Percentiles rank a stretch among this genome's conserved stretches.
Conservation (phyloP, 2,329 filamentous ascomycete genomes). For the Thielaviopsis euricoi region DNA sequence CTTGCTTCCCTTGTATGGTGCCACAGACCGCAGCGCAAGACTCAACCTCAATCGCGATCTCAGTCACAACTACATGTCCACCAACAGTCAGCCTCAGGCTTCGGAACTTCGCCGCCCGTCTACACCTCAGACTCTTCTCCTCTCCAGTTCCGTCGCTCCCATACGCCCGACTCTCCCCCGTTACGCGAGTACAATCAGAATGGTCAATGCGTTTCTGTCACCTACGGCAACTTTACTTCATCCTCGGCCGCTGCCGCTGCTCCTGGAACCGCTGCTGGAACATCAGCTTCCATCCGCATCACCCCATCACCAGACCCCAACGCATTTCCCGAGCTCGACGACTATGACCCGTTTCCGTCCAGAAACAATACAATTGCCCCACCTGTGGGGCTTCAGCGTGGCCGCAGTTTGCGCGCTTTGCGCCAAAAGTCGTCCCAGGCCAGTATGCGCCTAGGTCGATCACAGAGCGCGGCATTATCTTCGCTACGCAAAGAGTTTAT, state of each 20-base stretch:
- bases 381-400: not conserved
- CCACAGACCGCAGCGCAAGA: conserved; percentile 6
- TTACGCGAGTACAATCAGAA: not conserved
- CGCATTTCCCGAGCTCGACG: conserved; percentile 1
- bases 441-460: not conserved
- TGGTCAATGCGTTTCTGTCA: not conserved
- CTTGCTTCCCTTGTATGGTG: conserved; percentile 7
- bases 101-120: not conserved
- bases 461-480: conserved; percentile 3
- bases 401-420: not conserved
- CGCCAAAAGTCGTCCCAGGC: conserved; percentile 5
- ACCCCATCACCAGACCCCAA: conserved; percentile 6
- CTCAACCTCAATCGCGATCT: not conserved
- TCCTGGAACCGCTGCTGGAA: not conserved
- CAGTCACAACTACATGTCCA: not conserved
- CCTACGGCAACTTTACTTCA: not conserved
- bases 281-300: not conserved
- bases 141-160: not conserved
- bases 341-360: not conserved
- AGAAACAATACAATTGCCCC: not conserved
- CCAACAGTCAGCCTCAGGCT: not conserved
- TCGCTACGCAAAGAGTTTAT: conserved; percentile 9
- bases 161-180: not conserved
- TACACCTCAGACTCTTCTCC: not conserved
- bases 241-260: not conserved